Base-by-base conservation (phyloP, 2,329 filamentous ascomycete genomes). In the Epichloe amarillans region DNA sequence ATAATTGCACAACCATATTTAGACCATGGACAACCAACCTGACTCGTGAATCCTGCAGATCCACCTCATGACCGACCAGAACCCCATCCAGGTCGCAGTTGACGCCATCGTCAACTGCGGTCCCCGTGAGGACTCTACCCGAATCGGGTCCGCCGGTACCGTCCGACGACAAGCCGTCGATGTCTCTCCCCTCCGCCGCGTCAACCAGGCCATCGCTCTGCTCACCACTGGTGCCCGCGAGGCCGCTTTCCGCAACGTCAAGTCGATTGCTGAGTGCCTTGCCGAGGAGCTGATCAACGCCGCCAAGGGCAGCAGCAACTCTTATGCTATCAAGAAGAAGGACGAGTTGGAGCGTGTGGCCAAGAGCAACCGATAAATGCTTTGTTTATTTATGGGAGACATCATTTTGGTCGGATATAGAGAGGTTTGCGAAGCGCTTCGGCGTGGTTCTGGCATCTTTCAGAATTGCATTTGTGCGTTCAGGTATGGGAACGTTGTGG, bases 311-410 rank as follows among this genome's bases (percentile, higher is more conserved):
- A 94, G 86, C 84, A 94, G 87, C 79, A 98, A 98, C 89, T 96
- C 90, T 64, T 98, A 97, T 75, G 93, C 94, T 69, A 98, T 98
- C 85, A 98, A 98, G 89, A 98, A 98, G 89, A 98, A 98, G 91
- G 93, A 98, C 76, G 94, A 98, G 86, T 77, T 98, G 79, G 93
- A 98, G 86, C 93, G 93, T 93, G 93, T 98, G 68, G 93, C 93
- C 78, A 98, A 98, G 88, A 88, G 83, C 83, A 98, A 98, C 86
- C 88, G 93, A 86, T 98, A 97, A 90, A 90, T 63, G 68, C 61
- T 58, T 56, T 54, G 57, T 49, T 47, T 30, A 19, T 47, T 45
- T 49, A 17, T 15, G 40, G 41, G 35, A 38, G 38, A 19, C 10
- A 53, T 50, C 41, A 51, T 51, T 46, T 52, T 45, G 46, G 42